Conservation (phyloP, 441 rosid species). For the Macaranga tanarius region DNA sequence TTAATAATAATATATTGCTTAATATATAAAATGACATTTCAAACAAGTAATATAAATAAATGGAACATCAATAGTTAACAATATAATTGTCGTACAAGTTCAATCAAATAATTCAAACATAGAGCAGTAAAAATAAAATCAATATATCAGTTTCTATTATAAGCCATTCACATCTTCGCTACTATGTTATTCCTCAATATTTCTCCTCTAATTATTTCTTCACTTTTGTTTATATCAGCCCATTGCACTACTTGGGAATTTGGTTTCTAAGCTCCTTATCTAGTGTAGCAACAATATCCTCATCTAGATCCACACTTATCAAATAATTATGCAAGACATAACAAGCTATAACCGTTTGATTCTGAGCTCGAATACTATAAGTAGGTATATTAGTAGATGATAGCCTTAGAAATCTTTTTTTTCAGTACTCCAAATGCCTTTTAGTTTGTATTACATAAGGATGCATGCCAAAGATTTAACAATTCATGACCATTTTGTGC, state of each 20-base stretch:
- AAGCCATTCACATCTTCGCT: not conserved
- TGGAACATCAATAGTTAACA: not conserved
- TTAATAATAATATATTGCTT: too few relatives aligned
- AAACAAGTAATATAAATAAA: not conserved
- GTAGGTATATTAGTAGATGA: not conserved
- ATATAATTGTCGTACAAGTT: not conserved
- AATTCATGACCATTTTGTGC: not conserved
- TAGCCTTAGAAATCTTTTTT: conserved; percentile 9
- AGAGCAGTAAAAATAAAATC: not conserved
- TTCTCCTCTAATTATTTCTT: not conserved
- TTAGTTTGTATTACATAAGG: not conserved
- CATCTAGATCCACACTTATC: not conserved
- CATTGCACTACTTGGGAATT: not conserved
- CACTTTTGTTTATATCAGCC: not conserved
- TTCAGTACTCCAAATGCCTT: conserved; percentile 17
- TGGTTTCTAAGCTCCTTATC: not conserved
- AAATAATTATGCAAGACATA: conserved; percentile 16
- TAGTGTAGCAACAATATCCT: not conserved
- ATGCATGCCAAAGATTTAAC: conserved; percentile 9
- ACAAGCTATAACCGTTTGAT: not conserved
- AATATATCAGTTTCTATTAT: not conserved
- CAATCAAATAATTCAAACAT: not conserved
- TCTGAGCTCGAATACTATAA: not conserved
- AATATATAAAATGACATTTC: too few relatives aligned
- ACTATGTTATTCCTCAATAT: not conserved